phyloP scores from a whole-genome alignment of 441 rosid genomes.

The Viola pubescens region DNA sequence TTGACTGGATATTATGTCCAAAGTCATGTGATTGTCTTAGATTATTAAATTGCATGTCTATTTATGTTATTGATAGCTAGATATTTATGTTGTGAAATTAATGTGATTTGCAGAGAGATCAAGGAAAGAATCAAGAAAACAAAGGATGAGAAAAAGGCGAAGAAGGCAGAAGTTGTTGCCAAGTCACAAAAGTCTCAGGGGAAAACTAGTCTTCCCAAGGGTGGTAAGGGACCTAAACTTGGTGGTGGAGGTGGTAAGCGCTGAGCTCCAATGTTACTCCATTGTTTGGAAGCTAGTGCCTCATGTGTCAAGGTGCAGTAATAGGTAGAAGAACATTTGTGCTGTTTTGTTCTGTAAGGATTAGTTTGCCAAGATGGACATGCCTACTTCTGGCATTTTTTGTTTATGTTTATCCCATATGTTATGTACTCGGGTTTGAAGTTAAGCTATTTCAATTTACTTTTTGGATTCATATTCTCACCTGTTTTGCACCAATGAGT shows the following conservation, averaged over 20 bases:
- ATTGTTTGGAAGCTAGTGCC: constrained; percentile 5
- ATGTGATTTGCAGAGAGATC: constrained; percentile 44
- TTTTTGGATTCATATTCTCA: neutral
- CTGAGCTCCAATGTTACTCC: constrained; percentile 19
- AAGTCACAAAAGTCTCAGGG: constrained; percentile 48
- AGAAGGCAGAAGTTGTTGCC: constrained; percentile 65
- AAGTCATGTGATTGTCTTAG: neutral
- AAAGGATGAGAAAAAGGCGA: constrained; percentile 86
- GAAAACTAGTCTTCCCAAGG: constrained; percentile 46
- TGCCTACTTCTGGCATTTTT: constrained; percentile 5
- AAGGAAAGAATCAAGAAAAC: constrained; percentile 89
- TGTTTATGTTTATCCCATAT: neutral
- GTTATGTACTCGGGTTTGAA: constrained; percentile 6
- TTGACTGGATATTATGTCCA: too few relatives aligned
- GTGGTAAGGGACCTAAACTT: constrained; percentile 60
- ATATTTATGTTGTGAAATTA: neutral
- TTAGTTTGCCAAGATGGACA: constrained; percentile 3
- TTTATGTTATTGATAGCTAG: too few relatives aligned
- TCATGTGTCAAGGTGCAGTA: constrained; percentile 9
- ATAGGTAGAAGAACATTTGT: constrained; percentile 11
- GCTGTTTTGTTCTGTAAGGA: constrained; percentile 12
- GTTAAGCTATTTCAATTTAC: constrained; percentile 6
- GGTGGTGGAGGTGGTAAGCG: constrained; percentile 98
- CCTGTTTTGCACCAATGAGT: neutral
- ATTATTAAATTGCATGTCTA: neutral